Evolutionary conservation across 2,329 filamentous ascomycete genomes (phyloP), one percentile per base, ranked within the genome.

Genomic region (Drechmeria coniospora): DNA sequence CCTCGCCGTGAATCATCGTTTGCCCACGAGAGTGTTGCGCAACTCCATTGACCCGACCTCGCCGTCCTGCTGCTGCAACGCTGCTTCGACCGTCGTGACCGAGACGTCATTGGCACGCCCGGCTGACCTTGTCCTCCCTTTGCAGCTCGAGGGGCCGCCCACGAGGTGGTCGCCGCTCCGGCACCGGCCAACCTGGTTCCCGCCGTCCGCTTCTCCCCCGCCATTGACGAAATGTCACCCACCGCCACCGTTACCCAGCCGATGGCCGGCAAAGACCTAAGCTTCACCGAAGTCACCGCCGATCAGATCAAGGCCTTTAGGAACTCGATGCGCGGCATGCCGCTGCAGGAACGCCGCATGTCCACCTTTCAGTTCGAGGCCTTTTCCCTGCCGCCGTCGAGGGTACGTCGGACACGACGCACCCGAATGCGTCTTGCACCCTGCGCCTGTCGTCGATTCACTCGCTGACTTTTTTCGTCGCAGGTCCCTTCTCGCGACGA

Each of bases 311-410:
- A 68, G 39, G 74, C 73, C 33, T 59, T 93, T 35, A 75, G 79
- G 27, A 70, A 74, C 40, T 75, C 72, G 15, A 60, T 92, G 15
- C 78, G 83, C 38, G 72, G 73, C 36, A 68, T 74, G 25, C 73
- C 77, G 41, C 65, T 93, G 35, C 86, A 94, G 56, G 78, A 86
- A 42, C 68, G 74, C 32, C 73, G 86, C 37, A 72, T 92, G 62
- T 79, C 79, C 47, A 81, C 84, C 47, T 92, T 83, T 54, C 75
- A 79, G 23, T 95, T 86, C 46, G 86, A 94, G 49, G 78, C 87
- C 19, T 75, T 93, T 37, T 95, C 90, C 20, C 63, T 95, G 28
- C 87, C 90, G 21, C 66, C 71, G 18, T 87, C 82, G 25, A 70
- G 81, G 56, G 82, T 87, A 73, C 55, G 78, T 68, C 21, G 13